phyloP scores from a whole-genome alignment of 2,329 filamentous ascomycete genomes.

The Cladosporium phlei region DNA sequence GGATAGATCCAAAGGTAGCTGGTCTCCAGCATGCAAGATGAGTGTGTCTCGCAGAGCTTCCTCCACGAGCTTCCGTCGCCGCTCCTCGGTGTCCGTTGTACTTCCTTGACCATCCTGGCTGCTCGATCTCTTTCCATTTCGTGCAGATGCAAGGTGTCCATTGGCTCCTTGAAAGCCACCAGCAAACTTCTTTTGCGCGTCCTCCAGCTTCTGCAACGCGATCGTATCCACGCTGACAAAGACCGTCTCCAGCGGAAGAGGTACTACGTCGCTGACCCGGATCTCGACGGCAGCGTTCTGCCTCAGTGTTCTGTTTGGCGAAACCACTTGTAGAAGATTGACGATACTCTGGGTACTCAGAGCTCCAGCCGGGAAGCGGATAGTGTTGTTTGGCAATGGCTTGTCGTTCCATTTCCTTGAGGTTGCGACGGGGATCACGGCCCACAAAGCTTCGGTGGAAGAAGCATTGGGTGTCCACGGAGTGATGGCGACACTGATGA shows the following conservation, averaged over 20 bases:
- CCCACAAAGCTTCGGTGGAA: slow-evolving; percentile 68
- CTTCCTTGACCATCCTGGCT: slow-evolving; percentile 16
- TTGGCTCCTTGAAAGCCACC: slow-evolving; percentile 48
- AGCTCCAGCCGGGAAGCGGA: slow-evolving; percentile 71
- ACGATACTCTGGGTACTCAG: slow-evolving; percentile 75
- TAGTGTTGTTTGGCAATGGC: slow-evolving; percentile 66
- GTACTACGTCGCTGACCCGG: slow-evolving; percentile 72
- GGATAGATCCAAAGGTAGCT: slow-evolving; percentile 71
- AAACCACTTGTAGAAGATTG: slow-evolving; percentile 62
- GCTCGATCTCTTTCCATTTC: slow-evolving; percentile 21
- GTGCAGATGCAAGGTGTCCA: slow-evolving; percentile 19
- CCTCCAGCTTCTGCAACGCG: slow-evolving; percentile 71
- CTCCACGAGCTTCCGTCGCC: slow-evolving; percentile 49
- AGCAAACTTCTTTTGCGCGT: slow-evolving; percentile 78
- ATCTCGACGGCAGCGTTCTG: slow-evolving; percentile 78
- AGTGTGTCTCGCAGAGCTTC: slow-evolving; percentile 67
- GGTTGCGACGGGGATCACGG: slow-evolving; percentile 68
- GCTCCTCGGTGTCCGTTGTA: slow-evolving; percentile 18
- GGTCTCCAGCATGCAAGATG: slow-evolving; percentile 78
- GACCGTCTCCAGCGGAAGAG: slow-evolving; percentile 75
- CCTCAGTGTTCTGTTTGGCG: slow-evolving; percentile 69
- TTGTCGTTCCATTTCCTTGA: slow-evolving; percentile 46
- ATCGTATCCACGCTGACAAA: slow-evolving; percentile 83
- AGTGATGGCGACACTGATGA: slow-evolving; percentile 64
- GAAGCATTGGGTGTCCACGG: slow-evolving; percentile 61